Base-by-base conservation (phyloP, 305 asterid genomes). In the Lippia alba region DNA sequence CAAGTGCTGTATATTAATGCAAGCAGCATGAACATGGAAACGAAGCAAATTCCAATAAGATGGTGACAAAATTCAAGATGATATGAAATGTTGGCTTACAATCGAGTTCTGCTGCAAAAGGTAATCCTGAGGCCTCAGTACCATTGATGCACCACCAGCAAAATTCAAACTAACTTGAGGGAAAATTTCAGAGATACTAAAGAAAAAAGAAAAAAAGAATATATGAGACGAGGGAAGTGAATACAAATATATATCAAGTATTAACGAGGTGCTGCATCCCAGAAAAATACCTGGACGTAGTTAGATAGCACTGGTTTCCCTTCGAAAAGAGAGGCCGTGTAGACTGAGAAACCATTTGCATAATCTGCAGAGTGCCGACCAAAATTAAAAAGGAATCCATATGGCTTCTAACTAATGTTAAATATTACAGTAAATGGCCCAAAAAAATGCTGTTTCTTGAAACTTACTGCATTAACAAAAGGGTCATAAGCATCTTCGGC, bases 71-170 rank as follows among this genome's bases (percentile, higher is more conserved):
- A 6, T 12, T 60, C 36, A 40, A 41, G 51, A 66, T 48, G 5
- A 62, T 58, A 49, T 19, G 57, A 56, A 59, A 46, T 39, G 40
- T 56, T 55, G 74, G 78, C 99, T 84, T 80, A 94, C 98, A 56
- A 81, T 60, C 62, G 93, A 85, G 74, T 84, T 87, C 81, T 89
- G 89, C 83, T 85, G 94, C 77, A 94, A 77, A 78, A 94, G 99
- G 86, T 94, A 94, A 67, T 88, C 96, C 77, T 77, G 79, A 45
- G 97, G 96, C 80, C 81, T 82, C 77, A 94, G 77, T 15, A 79
- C 53, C 99, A 94, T 89, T 54, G 97, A 80, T 56, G 85, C 96
- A 70, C 97, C 97, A 58, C 96, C 96, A 32, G 87, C 92, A 73
- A 94, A 94, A 79, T 84, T 86, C 34, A 94, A 81, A 81, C 86